Evolutionary conservation across 2,329 filamentous ascomycete species (phyloP).

Genomic region (Thielaviopsis musarum): DNA sequence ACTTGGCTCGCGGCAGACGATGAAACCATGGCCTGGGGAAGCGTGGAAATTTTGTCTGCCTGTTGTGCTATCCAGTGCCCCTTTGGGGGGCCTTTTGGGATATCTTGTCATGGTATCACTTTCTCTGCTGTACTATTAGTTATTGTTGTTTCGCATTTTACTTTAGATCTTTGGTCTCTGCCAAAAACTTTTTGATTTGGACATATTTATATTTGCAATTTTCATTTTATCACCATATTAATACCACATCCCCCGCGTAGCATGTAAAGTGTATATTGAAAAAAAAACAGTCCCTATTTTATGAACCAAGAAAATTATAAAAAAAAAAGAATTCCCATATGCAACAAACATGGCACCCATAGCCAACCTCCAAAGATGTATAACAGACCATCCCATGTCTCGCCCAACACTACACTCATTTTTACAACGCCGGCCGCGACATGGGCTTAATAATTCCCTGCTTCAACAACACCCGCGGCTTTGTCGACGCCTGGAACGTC

Average conservation of each 20-base stretch:
- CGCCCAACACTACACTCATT: neutral
- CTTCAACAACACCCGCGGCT: constrained; percentile 79
- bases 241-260: too few species aligned
- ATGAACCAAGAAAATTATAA: too few species aligned
- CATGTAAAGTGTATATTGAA: too few species aligned
- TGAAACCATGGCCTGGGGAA: neutral
- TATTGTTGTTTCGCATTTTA: too few species aligned
- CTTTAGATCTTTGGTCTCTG: too few species aligned
- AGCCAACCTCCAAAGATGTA: neutral
- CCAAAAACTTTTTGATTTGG: too few species aligned
- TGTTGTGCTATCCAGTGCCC: neutral
- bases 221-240: too few species aligned
- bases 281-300: too few species aligned
- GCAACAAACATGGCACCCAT: neutral
- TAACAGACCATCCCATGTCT: neutral
- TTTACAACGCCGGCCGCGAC: constrained; percentile 47
- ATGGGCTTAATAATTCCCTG: constrained; percentile 81
- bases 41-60: neutral
- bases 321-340: too few species aligned
- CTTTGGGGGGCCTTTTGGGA: neutral
- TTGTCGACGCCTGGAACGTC: constrained; percentile 76
- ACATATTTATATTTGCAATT: too few species aligned
- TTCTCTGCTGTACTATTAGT: too few species aligned
- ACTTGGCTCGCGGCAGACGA: neutral
- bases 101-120: too few species aligned